These are phyloP conservation scores for Fusarium napiforme DNA, from an alignment of 2,329 filamentous ascomycete species.

Conservation along the genomic window DNA sequence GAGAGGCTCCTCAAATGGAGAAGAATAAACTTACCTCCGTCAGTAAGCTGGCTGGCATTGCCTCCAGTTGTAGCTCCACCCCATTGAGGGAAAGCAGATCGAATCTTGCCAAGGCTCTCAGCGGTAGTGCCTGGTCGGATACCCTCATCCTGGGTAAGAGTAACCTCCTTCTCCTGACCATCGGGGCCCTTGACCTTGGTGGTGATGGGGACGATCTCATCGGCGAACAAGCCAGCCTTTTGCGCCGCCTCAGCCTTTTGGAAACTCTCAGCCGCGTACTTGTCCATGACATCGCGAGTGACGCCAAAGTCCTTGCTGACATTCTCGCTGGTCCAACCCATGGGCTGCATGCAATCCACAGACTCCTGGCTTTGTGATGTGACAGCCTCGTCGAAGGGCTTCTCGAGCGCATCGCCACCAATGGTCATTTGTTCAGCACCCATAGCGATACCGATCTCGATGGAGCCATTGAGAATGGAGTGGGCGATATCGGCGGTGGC, in stretches of 20 bases:
- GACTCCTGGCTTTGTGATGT: slow-evolving; percentile 78
- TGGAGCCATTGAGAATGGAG: slow-evolving; percentile 81
- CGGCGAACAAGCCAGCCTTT: slow-evolving; percentile 89
- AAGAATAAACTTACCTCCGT: slow-evolving; percentile 70
- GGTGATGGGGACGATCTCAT: slow-evolving; percentile 91
- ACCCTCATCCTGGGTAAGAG: slow-evolving; percentile 87
- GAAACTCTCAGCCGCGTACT: slow-evolving; percentile 88
- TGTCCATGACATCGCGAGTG: slow-evolving; percentile 81
- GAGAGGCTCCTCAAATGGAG: not conserved
- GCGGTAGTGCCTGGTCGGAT: slow-evolving; percentile 90
- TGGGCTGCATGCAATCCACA: slow-evolving; percentile 88
- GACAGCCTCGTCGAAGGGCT: slow-evolving; percentile 82
- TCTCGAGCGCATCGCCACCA: slow-evolving; percentile 74
- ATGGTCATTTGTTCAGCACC: slow-evolving; percentile 90
- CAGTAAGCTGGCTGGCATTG: slow-evolving; percentile 94
- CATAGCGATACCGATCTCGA: slow-evolving; percentile 87
- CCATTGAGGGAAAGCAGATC: slow-evolving; percentile 89
- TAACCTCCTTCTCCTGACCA: slow-evolving; percentile 81
- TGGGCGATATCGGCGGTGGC: slow-evolving; percentile 95
- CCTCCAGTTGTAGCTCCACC: slow-evolving; percentile 89
- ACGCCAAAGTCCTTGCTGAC: slow-evolving; percentile 92
- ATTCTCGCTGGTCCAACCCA: slow-evolving; percentile 99
- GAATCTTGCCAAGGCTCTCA: slow-evolving; percentile 84
- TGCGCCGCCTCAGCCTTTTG: slow-evolving; percentile 88
- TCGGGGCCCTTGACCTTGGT: slow-evolving; percentile 86